Base-by-base conservation (phyloP, 1,284 basidiomycete genomes). In the Ustilago curta region DNA sequence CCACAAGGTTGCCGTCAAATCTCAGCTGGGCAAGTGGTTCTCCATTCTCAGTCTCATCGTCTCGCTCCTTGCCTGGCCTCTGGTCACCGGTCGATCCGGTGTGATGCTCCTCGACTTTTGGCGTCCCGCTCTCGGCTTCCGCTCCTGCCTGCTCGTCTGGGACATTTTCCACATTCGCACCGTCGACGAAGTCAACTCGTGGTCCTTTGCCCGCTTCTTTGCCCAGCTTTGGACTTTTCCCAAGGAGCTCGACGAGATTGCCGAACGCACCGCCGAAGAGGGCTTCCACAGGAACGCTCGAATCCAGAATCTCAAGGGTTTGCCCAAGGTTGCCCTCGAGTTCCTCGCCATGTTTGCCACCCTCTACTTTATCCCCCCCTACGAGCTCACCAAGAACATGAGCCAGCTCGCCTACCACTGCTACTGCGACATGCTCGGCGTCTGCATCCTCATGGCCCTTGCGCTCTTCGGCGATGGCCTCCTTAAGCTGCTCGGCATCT, bases 151-250 rank as follows among this genome's bases (percentile, higher is more conserved):
- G 49, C 71, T 83, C 40, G 71, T 79, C 21, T 84, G 82, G 82
- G 83, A 84, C 59, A 78, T 84, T 40, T 82, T 83, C 63, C 64
- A 69, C 43, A 82, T 84, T 51, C 79, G 83, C 25, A 53, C 75
- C 29, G 27, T 56, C 21, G 58, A 78, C 18, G 82, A 84, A 51
- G 81, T 84, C 35, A 44, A 78, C 16, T 47, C 42, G 2, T 84
- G 83, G 83, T 60, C 54, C 25, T 65, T 72, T 52, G 59, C 64
- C 16, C 58, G 70, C 51, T 79, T 81, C 70, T 79, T 83, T 57
- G 76, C 77, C n/a, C 79, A 83, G 48, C 78, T 84, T 25, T 83
- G 80, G 78, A 79, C 81, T 4, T 82, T 84, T 66, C 82, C 83
- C 49, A 73, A 71, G 58, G 80, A 83, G 61, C 59, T 72, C 35